These are phyloP conservation scores for Flaveria floridana DNA, from an alignment of 140 eudicot species.

Conservation along the genomic window DNA sequence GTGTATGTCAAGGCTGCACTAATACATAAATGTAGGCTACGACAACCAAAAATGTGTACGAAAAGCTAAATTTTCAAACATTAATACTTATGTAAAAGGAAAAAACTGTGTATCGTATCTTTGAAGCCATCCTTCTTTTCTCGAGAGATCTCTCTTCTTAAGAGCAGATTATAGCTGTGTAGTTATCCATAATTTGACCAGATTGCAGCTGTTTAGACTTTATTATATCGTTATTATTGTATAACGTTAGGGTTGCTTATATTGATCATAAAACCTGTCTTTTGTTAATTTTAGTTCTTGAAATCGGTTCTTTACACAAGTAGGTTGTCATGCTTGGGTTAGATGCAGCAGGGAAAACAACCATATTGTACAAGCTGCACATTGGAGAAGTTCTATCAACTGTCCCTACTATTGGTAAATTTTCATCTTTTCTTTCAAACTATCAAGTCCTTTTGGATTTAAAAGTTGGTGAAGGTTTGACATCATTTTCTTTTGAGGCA, in stretches of 20 bases:
- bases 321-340: conserved; percentile 94
- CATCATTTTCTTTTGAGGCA: conserved; percentile 35
- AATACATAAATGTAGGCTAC: too few relatives aligned
- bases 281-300: conserved; percentile 17
- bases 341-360: conserved; percentile 91
- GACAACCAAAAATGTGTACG: too few relatives aligned
- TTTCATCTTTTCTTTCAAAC: background rate
- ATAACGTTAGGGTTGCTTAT: background rate
- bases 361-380: conserved; percentile 82
- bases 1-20: too few relatives aligned
- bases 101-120: too few relatives aligned
- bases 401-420: conserved; percentile 80
- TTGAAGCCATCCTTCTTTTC: too few relatives aligned
- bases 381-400: conserved; percentile 90
- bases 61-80: too few relatives aligned
- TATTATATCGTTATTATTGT: background rate
- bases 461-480: conserved; percentile 10
- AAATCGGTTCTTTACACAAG: conserved; percentile 10
- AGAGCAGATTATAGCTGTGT: background rate
- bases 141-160: too few relatives aligned
- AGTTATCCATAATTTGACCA: background rate
- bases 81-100: too few relatives aligned
- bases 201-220: background rate
- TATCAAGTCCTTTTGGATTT: background rate
- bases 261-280: background rate